Conservation (phyloP, 2,329 filamentous ascomycete species). For the Chrysoporthe cubensis region DNA sequence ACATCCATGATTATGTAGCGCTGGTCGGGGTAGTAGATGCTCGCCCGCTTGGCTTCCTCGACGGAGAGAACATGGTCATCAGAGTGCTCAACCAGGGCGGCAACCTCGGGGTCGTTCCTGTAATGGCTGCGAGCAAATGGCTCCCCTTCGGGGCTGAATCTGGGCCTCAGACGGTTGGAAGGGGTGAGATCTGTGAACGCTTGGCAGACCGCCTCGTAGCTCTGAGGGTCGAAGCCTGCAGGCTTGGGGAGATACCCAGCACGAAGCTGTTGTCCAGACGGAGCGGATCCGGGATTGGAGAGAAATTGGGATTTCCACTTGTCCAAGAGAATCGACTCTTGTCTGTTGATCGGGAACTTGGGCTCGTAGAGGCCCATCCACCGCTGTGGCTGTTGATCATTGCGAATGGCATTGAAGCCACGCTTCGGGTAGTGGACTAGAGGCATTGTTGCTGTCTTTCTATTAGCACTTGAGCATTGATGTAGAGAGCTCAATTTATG, state of each 20-base stretch:
- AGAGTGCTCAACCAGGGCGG: background rate
- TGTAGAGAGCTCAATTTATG: background rate
- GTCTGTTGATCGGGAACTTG: background rate
- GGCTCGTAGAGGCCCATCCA: background rate
- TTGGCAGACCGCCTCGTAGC: constrained; percentile 4
- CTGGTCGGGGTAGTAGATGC: constrained; percentile 14
- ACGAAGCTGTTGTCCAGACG: background rate
- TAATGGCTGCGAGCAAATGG: no score
- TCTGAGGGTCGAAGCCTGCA: background rate
- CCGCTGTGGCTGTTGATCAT: background rate
- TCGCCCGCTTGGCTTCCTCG: background rate
- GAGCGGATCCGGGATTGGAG: background rate
- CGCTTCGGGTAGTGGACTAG: background rate
- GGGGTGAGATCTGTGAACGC: background rate
- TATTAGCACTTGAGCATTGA: background rate
- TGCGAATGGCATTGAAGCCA: background rate
- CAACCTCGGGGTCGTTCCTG: background rate
- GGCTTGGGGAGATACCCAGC: background rate
- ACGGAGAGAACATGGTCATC: background rate
- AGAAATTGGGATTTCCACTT: background rate
- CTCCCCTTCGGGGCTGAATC: background rate
- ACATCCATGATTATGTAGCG: constrained; percentile 12
- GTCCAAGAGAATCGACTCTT: background rate
- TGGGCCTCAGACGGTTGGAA: background rate
- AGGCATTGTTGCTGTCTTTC: background rate